A percentile compares a stretch with the other conserved stretches of the same genome.
These are phyloP conservation scores for Aspergillus awamori DNA, from an alignment of 2,329 filamentous ascomycete genomes.

Conservation along the genomic window DNA sequence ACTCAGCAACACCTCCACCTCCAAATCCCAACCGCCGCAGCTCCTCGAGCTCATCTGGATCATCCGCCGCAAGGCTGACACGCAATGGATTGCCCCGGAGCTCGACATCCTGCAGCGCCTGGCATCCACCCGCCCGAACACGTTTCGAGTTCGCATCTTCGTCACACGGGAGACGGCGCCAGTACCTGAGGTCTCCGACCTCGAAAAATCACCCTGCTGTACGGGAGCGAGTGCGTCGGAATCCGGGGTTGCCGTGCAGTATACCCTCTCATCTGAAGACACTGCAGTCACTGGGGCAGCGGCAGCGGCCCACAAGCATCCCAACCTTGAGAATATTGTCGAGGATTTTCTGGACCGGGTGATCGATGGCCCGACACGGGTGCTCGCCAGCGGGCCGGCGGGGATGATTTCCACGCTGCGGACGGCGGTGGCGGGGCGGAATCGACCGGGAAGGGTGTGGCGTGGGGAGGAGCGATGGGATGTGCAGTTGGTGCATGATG, in stretches of 20 bases:
- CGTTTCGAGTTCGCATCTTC: slow-evolving; percentile 59
- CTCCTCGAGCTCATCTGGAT: slow-evolving; percentile 67
- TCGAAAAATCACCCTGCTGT: not conserved
- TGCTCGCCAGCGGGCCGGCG: slow-evolving; percentile 64
- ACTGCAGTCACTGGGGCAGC: not conserved
- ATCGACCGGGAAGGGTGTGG: slow-evolving; percentile 59
- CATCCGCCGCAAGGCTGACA: slow-evolving; percentile 57
- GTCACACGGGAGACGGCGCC: slow-evolving; percentile 56
- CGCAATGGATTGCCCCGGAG: slow-evolving; percentile 63
- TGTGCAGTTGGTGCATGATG: slow-evolving; percentile 62
- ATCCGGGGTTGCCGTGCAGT: slow-evolving; percentile 15
- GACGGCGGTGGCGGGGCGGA: slow-evolving; percentile 48
- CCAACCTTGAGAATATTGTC: slow-evolving; percentile 52
- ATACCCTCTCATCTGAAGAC: slow-evolving; percentile 9
- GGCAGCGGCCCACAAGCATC: slow-evolving; percentile 20
- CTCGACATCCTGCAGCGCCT: slow-evolving; percentile 52
- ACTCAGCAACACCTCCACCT: slow-evolving; percentile 21
- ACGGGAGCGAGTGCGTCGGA: not conserved
- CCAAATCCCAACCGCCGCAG: not conserved
- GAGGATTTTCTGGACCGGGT: slow-evolving; percentile 50
- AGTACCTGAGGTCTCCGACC: not conserved
- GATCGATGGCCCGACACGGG: slow-evolving; percentile 53
- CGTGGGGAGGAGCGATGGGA: slow-evolving; percentile 59
- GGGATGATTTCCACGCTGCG: slow-evolving; percentile 52
- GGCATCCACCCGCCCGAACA: slow-evolving; percentile 23